Conservation (phyloP, 2,329 filamentous ascomycete genomes). For the Aspergillus unguis region DNA sequence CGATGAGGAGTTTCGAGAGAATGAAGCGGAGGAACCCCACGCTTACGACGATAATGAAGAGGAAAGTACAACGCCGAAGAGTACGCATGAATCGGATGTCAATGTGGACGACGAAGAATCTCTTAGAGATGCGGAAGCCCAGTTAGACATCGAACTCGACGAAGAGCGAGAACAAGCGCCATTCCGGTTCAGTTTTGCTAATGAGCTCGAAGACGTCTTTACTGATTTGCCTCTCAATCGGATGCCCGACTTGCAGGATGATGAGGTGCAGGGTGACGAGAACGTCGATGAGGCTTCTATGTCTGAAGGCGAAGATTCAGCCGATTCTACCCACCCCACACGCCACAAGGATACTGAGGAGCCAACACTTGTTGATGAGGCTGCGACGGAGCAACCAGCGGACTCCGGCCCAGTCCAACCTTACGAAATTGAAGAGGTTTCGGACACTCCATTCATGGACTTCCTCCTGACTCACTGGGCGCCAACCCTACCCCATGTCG, state of each 20-base stretch:
- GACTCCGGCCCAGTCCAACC: constrained; percentile 15
- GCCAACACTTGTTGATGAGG: constrained; percentile 18
- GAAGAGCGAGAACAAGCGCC: not conserved
- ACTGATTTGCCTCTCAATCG: constrained; percentile 4
- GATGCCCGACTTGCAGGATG: not conserved
- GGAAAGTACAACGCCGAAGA: not conserved
- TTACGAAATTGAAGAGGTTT: constrained; percentile 22
- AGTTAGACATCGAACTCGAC: not conserved
- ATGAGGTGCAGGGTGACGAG: not conserved
- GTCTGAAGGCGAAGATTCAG: not conserved
- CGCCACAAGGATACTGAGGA: constrained; percentile 18
- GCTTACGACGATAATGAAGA: constrained; percentile 20
- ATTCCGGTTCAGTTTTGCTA: constrained; percentile 4
- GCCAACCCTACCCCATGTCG: constrained; percentile 1
- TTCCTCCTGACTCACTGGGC: constrained; percentile 6
- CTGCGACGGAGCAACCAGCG: constrained; percentile 8
- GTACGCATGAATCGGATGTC: not conserved
- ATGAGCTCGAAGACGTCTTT: constrained; percentile 22
- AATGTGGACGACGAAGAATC: not conserved
- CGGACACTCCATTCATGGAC: constrained; percentile 13
- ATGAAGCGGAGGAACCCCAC: not conserved
- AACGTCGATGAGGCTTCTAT: not conserved
- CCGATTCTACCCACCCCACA: not conserved
- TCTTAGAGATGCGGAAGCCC: not conserved
- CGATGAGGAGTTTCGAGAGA: not conserved